Conservation (phyloP, 345 rosid species). For the Rhizophora mangle region DNA sequence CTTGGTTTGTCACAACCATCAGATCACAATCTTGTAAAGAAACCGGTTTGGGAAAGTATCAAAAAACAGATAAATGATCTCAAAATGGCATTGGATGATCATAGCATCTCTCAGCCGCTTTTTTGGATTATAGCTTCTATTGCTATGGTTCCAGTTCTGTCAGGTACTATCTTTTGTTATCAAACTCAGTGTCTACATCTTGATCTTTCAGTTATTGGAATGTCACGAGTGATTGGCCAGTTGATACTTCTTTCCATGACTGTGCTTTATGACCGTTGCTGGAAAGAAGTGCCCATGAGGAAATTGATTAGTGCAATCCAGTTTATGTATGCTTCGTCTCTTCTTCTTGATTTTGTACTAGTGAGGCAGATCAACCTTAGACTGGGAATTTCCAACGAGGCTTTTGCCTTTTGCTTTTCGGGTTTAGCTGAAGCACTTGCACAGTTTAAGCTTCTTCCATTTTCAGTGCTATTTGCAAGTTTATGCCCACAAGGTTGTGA, state of each 20-base stretch:
- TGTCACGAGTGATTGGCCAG: conserved; percentile 80
- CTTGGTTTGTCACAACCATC: conserved; percentile 48
- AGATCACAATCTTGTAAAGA: conserved; percentile 16
- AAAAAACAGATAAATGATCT: conserved; percentile 54
- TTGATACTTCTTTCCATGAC: conserved; percentile 60
- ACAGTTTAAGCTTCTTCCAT: conserved; percentile 85
- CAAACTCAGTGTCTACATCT: conserved; percentile 77
- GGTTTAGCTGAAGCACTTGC: conserved; percentile 75
- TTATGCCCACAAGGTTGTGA: conserved; percentile 81
- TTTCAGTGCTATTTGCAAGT: conserved; percentile 54
- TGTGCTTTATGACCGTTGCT: conserved; percentile 52
- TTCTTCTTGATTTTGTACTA: conserved; percentile 70
- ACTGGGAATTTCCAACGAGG: conserved; percentile 64
- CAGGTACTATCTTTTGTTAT: conserved; percentile 81
- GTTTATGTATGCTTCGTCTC: conserved; percentile 52
- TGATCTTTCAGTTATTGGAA: conserved; percentile 66
- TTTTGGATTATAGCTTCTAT: conserved; percentile 70
- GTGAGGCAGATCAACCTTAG: conserved; percentile 62
- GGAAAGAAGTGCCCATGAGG: conserved; percentile 68
- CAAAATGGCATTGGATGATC: conserved; percentile 45
- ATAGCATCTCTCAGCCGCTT: conserved; percentile 54
- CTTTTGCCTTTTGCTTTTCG: conserved; percentile 61
- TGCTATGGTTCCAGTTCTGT: conserved; percentile 60
- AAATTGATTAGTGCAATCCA: conserved; percentile 54
- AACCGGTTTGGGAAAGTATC: conserved; percentile 41